These are phyloP conservation scores for Acephala macrosclerotiorum DNA, from an alignment of 2,329 filamentous ascomycete genomes.

Conservation along the genomic window DNA sequence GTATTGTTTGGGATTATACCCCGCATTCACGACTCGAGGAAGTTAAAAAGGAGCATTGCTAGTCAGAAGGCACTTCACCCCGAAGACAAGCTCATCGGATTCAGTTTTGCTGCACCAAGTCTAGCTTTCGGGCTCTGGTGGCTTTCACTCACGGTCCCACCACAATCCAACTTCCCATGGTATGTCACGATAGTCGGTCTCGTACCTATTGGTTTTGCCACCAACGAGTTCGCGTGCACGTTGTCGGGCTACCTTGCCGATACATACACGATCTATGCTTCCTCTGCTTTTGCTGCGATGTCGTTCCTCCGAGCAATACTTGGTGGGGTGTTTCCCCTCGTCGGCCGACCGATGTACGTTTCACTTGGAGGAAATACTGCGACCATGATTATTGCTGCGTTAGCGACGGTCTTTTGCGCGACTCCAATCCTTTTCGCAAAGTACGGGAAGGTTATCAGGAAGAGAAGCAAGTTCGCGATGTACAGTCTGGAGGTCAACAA, in stretches of 20 bases:
- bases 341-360: slow-evolving; percentile 50
- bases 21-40: slow-evolving; percentile 50
- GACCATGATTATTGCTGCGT: slow-evolving; percentile 48
- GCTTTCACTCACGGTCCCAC: slow-evolving; percentile 57
- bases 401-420: slow-evolving; percentile 51
- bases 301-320: slow-evolving; percentile 49
- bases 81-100: slow-evolving; percentile 57
- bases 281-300: slow-evolving; percentile 52
- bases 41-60: slow-evolving; percentile 38
- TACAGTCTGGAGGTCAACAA: slow-evolving; percentile 36
- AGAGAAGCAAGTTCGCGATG: slow-evolving; percentile 47
- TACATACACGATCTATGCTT: slow-evolving; percentile 52
- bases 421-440: slow-evolving; percentile 48
- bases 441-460: slow-evolving; percentile 47
- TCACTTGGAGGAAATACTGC: slow-evolving; percentile 49
- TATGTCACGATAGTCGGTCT: slow-evolving; percentile 50
- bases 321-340: slow-evolving; percentile 50
- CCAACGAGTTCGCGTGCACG: slow-evolving; percentile 53
- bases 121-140: slow-evolving; percentile 53
- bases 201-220: slow-evolving; percentile 53
- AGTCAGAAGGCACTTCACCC: slow-evolving; percentile 43
- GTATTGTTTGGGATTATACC: slow-evolving; percentile 51
- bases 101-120: slow-evolving; percentile 52
- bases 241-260: slow-evolving; percentile 54
- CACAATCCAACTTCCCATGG: slow-evolving; percentile 47